These are phyloP conservation scores for Aspergillus arachidicola DNA, from an alignment of 2,329 filamentous ascomycete genomes.

Conservation along the genomic window DNA sequence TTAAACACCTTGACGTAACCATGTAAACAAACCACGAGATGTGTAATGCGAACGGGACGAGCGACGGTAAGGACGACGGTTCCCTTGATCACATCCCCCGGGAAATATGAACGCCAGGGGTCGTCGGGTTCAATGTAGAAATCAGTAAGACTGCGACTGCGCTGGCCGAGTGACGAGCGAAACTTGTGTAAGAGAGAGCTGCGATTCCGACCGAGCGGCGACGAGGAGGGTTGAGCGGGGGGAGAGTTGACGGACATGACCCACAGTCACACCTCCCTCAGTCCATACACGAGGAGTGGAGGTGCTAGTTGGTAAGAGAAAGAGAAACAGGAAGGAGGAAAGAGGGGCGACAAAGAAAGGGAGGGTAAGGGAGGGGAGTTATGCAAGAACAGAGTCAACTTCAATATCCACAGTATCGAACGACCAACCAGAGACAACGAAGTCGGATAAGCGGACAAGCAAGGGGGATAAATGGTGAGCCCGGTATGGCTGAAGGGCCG, in stretches of 20 bases:
- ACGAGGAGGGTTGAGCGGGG: constrained; percentile 33
- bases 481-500: constrained; percentile 3
- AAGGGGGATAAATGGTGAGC: constrained; percentile 10
- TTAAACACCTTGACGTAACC: constrained; percentile 68
- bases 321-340: constrained; percentile 1
- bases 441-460: constrained; percentile 10
- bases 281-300: constrained; percentile 36
- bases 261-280: constrained; percentile 32
- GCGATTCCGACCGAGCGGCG: constrained; percentile 44
- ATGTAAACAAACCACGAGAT: constrained; percentile 65
- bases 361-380: constrained; percentile 5
- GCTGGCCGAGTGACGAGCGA: constrained; percentile 56
- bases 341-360: neutral
- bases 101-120: constrained; percentile 63
- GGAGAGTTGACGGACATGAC: constrained; percentile 47
- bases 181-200: constrained; percentile 56
- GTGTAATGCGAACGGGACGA: constrained; percentile 64
- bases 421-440: constrained; percentile 6
- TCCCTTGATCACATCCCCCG: constrained; percentile 64
- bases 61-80: constrained; percentile 62
- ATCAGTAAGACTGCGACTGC: constrained; percentile 60
- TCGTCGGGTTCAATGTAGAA: constrained; percentile 65
- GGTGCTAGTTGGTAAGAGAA: constrained; percentile 9
- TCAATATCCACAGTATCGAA: constrained; percentile 1
- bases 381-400: constrained; percentile 7